Evolutionary conservation across 306 rosid genomes (phyloP).

Genomic region (Calophaca sinica): DNA sequence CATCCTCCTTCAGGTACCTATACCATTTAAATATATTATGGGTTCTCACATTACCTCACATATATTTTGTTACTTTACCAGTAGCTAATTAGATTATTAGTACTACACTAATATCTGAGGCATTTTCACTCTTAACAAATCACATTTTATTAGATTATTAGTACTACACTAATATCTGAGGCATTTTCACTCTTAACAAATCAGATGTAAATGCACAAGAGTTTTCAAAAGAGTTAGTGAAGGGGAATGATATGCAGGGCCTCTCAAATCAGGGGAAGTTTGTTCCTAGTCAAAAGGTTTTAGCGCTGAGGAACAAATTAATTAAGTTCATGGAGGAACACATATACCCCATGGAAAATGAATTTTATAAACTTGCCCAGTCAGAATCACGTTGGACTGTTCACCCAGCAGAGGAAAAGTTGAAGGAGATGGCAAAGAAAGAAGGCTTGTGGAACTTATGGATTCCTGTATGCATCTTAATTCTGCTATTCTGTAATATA

Average conservation of each 20-base stretch:
- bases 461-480: constrained; percentile 76
- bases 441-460: constrained; percentile 97
- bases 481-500: constrained; percentile 33
- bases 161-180: constrained; percentile 43
- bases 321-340: constrained; percentile 87
- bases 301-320: constrained; percentile 67
- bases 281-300: constrained; percentile 66
- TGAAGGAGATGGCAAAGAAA: constrained; percentile 88
- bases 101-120: constrained; percentile 44
- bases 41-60: constrained; percentile 36
- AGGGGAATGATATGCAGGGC: constrained; percentile 53
- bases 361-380: constrained; percentile 79
- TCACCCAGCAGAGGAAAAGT: constrained; percentile 91
- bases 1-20: constrained; percentile 80
- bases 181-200: constrained; percentile 40
- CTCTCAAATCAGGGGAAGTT: constrained; percentile 67
- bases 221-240: constrained; percentile 51
- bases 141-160: constrained; percentile 42
- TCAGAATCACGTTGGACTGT: constrained; percentile 86
- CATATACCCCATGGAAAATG: constrained; percentile 88
- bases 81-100: constrained; percentile 38
- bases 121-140: constrained; percentile 40
- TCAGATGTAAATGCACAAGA: constrained; percentile 49
- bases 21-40: constrained; percentile 37
- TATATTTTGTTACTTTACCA: constrained; percentile 19